Conservation (phyloP, 129 eudicot species). For the Glebionis coronaria region DNA sequence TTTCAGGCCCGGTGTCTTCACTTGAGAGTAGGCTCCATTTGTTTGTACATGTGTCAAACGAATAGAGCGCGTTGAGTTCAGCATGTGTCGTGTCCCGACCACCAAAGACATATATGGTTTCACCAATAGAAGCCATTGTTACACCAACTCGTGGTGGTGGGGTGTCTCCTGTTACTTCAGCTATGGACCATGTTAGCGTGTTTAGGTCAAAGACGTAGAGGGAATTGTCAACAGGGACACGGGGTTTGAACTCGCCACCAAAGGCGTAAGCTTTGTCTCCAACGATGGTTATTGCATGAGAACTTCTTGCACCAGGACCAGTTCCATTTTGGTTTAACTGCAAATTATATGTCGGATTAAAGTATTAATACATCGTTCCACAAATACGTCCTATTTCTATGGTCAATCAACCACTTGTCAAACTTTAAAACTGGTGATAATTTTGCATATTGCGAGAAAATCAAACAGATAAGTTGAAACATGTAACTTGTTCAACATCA, state of each 20-base stretch:
- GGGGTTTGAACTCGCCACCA: slow-evolving; percentile 91
- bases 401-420: slow-evolving; percentile 15
- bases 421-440: background rate
- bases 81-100: slow-evolving; percentile 83
- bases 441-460: background rate
- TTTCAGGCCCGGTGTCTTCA: slow-evolving; percentile 67
- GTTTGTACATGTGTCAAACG: slow-evolving; percentile 64
- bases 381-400: background rate
- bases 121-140: slow-evolving; percentile 77
- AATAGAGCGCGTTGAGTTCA: slow-evolving; percentile 85
- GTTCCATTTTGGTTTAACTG: slow-evolving; percentile 76
- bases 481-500: background rate
- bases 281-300: slow-evolving; percentile 79
- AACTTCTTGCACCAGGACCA: slow-evolving; percentile 96
- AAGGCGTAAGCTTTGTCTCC: slow-evolving; percentile 80
- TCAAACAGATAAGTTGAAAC: background rate
- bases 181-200: slow-evolving; percentile 67
- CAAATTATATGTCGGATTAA: slow-evolving; percentile 8
- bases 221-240: slow-evolving; percentile 88
- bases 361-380: background rate
- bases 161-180: slow-evolving; percentile 63
- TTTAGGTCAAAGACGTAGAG: slow-evolving; percentile 71
- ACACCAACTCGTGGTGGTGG: slow-evolving; percentile 99
- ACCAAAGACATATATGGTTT: slow-evolving; percentile 75
- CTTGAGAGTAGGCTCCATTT: slow-evolving; percentile 67